Base-by-base conservation (phyloP, 441 rosid species). In the Pelargonium australe region DNA sequence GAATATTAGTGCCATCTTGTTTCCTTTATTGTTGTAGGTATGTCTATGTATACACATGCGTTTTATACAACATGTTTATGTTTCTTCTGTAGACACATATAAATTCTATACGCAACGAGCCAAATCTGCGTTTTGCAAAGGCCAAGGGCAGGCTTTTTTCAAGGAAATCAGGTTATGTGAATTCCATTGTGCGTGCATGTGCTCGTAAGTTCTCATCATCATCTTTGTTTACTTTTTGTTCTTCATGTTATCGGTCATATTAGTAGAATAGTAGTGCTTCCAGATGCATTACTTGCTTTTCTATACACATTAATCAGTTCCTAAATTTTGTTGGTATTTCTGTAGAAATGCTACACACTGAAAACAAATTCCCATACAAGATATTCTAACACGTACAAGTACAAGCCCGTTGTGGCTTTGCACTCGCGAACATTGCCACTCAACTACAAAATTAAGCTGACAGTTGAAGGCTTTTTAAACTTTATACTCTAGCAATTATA, bases 151-250 rank as follows among this genome's bases (percentile, higher is more conserved):
- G 80, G 75, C 81, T 93, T 70, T 93, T 85, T 70, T 76, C 82
- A 0, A 87, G 86, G 81, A 93, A 90, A 81, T 79, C 90, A 14
- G 97, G 90, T 69, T 95, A 87, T 76, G 86, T 91, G 80, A 85
- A 87, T 73, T 83, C 92, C 51, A 80, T 91, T 71, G 86, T 91
- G 73, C 86, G 96, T 53, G 86, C 95, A 53, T 91, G 95, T 80
- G 93, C 95, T 74, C 92, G 98, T 94, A 86, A 86, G 98, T 86
- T 73, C 0, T 58, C 37, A 34, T 16, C 34, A 28, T 5, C 41
- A 44, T 68, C 44, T 37, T 58, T 74, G 9, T 19, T 20, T 10
- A 5, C 51, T 25, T 9, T 16, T 5, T 61, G 23, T 20, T 13
- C 14, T 67, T 53, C 25, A 17, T 63, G 64, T 34, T 58, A 12